Conservation (phyloP, 768 basidiomycete species). For the Pilatotrama ljubarskyi region DNA sequence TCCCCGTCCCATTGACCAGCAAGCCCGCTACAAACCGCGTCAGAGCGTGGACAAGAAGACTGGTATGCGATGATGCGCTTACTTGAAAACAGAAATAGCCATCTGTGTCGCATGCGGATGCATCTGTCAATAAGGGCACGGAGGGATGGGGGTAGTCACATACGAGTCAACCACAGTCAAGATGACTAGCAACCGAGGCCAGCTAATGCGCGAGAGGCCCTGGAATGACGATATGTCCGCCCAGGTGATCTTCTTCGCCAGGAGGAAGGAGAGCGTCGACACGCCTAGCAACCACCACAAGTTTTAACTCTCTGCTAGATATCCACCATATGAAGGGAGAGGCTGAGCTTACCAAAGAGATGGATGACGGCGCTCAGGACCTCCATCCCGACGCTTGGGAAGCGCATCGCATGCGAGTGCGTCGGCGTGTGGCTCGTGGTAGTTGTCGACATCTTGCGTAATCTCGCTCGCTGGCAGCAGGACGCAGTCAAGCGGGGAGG, state of each 20-base stretch:
- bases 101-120: slow-evolving; percentile 22
- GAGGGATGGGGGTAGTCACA: background rate
- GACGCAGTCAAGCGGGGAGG: background rate
- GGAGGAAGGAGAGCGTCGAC: slow-evolving; percentile 36
- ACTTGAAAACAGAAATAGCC: slow-evolving; percentile 45
- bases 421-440: background rate
- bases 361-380: slow-evolving; percentile 18
- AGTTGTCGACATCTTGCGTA: background rate
- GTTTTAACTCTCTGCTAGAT: too few relatives aligned
- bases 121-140: background rate
- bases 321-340: background rate
- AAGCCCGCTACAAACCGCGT: slow-evolving; percentile 41
- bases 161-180: slow-evolving; percentile 43
- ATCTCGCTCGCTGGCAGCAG: background rate
- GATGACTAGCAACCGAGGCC: slow-evolving; percentile 43
- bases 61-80: slow-evolving; percentile 13
- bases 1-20: slow-evolving; percentile 46
- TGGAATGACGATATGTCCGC: slow-evolving; percentile 33
- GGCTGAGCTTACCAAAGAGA: slow-evolving; percentile 17
- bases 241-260: slow-evolving; percentile 40
- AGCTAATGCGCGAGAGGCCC: slow-evolving; percentile 35
- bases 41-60: background rate
- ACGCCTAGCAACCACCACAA: slow-evolving; percentile 28
- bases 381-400: slow-evolving; percentile 16
- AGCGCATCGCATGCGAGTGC: slow-evolving; percentile 10